Conservation (phyloP, 805 yeast species). For the Schizosaccharomyces osmophilus region DNA sequence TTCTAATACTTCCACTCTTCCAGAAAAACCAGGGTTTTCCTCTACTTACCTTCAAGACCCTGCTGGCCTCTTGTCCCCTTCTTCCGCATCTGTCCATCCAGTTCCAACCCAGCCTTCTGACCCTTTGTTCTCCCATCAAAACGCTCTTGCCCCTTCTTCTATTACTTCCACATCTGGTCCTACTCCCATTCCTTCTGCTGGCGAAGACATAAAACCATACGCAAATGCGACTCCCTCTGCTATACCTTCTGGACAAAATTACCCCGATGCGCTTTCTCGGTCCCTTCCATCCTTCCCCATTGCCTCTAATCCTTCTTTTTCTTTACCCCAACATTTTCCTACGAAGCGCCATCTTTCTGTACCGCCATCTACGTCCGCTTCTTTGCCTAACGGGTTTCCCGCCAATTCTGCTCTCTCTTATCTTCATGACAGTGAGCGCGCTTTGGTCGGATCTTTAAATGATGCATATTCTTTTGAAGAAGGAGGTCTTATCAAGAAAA, state of each 20-base stretch:
- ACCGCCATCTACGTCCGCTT: neutral
- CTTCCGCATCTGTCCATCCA: neutral
- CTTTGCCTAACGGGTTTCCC: neutral
- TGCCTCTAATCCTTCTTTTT: neutral
- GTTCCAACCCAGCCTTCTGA: neutral
- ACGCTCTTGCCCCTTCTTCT: neutral
- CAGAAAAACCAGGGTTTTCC: no score
- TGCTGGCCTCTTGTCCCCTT: neutral
- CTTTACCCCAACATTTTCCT: neutral
- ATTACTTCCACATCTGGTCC: neutral
- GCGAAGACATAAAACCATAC: neutral
- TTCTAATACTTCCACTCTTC: no score
- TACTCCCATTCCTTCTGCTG: neutral
- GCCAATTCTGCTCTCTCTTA: neutral
- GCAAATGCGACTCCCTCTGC: neutral
- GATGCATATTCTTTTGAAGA: slow-evolving; percentile 41
- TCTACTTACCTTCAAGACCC: no score
- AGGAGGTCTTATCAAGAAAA: slow-evolving; percentile 59
- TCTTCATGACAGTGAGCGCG: slow-evolving; percentile 14
- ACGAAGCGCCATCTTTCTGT: neutral
- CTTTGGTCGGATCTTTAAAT: slow-evolving; percentile 33
- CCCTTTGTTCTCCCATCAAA: neutral
- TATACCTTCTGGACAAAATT: no score
- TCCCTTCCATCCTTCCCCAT: neutral
- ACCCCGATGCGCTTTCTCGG: neutral